phyloP scores from a whole-genome alignment of 257 asterid genomes.

The Gynochthodes officinalis region DNA sequence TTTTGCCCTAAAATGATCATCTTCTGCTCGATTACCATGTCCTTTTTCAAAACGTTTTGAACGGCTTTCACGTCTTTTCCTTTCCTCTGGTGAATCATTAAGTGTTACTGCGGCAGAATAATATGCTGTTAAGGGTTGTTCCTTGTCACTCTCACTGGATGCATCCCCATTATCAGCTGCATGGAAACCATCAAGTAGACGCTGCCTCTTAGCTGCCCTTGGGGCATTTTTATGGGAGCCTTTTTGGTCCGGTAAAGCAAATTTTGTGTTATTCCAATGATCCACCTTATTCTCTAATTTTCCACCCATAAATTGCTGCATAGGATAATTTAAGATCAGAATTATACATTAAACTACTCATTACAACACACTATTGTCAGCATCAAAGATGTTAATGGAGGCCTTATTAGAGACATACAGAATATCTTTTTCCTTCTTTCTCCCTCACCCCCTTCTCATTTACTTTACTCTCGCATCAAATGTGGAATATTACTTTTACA shows the following conservation, averaged over 20 bases:
- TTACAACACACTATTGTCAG: neutral
- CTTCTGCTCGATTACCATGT: slow-evolving; percentile 54
- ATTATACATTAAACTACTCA: neutral
- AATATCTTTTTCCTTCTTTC: neutral
- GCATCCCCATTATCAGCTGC: slow-evolving; percentile 49
- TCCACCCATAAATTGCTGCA: slow-evolving; percentile 66
- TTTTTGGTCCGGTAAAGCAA: slow-evolving; percentile 54
- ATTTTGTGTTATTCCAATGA: slow-evolving; percentile 36
- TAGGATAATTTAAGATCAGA: neutral
- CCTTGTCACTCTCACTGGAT: slow-evolving; percentile 94
- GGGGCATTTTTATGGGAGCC: slow-evolving; percentile 33
- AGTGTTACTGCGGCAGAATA: slow-evolving; percentile 67
- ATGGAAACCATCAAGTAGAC: slow-evolving; percentile 51
- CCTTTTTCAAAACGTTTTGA: slow-evolving; percentile 91
- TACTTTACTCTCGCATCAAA: neutral
- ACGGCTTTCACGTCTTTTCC: slow-evolving; percentile 82
- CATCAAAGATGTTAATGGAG: neutral
- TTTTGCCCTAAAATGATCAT: slow-evolving; percentile 43
- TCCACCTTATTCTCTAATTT: slow-evolving; percentile 53
- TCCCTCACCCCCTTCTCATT: neutral
- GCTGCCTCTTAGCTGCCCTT: slow-evolving; percentile 84
- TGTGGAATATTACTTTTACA: neutral
- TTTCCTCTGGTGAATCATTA: slow-evolving; percentile 84
- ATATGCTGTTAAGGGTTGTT: slow-evolving; percentile 63
- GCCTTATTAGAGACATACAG: neutral